phyloP scores from a whole-genome alignment of 345 rosid species.

The Euphorbia tirucalli region DNA sequence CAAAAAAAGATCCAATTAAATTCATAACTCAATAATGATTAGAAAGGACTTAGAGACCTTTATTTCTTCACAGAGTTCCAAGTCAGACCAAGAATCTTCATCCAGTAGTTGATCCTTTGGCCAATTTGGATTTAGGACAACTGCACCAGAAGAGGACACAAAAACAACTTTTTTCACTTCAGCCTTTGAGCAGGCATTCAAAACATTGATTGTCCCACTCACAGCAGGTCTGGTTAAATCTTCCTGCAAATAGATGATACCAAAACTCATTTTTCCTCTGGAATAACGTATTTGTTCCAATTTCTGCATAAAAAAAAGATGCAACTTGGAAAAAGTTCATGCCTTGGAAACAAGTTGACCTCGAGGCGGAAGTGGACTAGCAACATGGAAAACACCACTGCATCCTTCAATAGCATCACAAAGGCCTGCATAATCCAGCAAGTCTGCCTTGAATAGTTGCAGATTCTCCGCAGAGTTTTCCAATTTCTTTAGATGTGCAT shows the following conservation, averaged over 20 bases:
- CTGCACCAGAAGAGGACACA: conserved; percentile 30
- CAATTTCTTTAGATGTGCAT: conserved; percentile 25
- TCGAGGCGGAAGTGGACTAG: conserved; percentile 29
- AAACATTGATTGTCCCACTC: conserved; percentile 34
- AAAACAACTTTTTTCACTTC: conserved; percentile 34
- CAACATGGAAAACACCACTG: conserved; percentile 34
- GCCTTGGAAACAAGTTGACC: conserved; percentile 23
- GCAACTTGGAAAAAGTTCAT: not conserved
- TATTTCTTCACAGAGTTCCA: conserved; percentile 29
- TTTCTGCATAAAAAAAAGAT: no score
- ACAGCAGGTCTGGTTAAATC: conserved; percentile 34
- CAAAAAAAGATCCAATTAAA: no score
- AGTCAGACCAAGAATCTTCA: conserved; percentile 35
- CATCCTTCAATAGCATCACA: conserved; percentile 31
- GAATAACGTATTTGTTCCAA: no score
- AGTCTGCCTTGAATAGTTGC: conserved; percentile 37
- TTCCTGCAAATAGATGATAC: conserved; percentile 25
- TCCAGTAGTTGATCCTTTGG: conserved; percentile 28
- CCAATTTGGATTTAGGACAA: conserved; percentile 25
- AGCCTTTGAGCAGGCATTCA: conserved; percentile 28
- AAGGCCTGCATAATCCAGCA: conserved; percentile 32
- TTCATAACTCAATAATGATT: not conserved
- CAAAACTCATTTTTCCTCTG: no score
- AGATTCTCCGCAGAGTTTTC: conserved; percentile 33
- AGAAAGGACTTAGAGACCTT: conserved; percentile 13